These are phyloP conservation scores for Ogataea corticis DNA, from an alignment of 805 yeast genomes.

Conservation along the genomic window DNA sequence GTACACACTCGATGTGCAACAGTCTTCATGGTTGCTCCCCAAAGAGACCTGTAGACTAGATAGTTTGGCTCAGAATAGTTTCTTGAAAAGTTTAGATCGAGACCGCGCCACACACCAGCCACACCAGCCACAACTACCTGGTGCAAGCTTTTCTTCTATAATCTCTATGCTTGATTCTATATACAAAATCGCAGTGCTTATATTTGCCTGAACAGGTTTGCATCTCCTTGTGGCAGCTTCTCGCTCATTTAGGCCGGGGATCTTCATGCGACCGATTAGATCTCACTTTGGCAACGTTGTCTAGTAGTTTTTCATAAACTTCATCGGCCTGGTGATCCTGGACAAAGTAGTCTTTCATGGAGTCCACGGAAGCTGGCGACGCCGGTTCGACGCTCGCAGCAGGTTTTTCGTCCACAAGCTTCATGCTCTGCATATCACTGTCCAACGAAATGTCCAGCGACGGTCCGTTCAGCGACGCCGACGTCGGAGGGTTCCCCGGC, in stretches of 20 bases:
- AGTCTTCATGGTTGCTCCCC: too few species aligned
- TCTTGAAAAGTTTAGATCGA: too few species aligned
- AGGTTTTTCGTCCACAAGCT: background rate
- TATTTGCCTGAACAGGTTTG: too few species aligned
- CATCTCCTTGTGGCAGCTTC: too few species aligned
- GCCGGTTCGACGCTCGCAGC: constrained; percentile 13
- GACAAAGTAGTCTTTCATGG: constrained; percentile 20
- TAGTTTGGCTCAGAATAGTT: too few species aligned
- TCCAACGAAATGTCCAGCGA: background rate
- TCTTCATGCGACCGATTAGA: constrained; percentile 41
- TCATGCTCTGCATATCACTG: constrained; percentile 1
- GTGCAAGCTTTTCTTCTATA: too few species aligned
- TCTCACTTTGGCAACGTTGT: constrained; percentile 65
- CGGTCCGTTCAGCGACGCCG: background rate
- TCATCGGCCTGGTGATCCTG: constrained; percentile 54
- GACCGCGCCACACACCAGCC: too few species aligned
- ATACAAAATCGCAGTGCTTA: background rate
- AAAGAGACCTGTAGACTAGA: too few species aligned
- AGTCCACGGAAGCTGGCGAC: constrained; percentile 29
- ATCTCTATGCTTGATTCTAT: background rate
- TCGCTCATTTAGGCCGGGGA: background rate
- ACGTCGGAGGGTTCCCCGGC: constrained; percentile 1
- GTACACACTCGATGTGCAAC: background rate
- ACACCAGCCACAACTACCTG: too few species aligned
- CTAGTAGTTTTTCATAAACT: constrained; percentile 69